phyloP scores from a whole-genome alignment of 192 early-diverging fungal species.

The Podochytrium sp. region DNA sequence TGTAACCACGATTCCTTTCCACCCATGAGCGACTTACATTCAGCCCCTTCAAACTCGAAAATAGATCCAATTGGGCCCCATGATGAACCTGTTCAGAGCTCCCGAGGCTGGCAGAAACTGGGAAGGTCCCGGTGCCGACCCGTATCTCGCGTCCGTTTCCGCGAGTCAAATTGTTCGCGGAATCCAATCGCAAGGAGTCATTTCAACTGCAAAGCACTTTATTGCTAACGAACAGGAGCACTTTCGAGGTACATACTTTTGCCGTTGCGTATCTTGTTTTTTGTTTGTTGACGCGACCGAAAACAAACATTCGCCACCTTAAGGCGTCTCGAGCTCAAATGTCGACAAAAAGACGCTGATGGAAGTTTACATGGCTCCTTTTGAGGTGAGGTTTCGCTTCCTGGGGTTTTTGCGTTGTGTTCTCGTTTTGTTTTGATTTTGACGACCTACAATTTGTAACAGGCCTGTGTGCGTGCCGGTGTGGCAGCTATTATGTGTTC shows the following conservation, averaged over 20 bases:
- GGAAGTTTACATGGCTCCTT: constrained; percentile 66
- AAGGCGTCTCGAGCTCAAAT: constrained; percentile 15
- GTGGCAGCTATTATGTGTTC: constrained; percentile 38
- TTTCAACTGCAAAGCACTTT: constrained; percentile 36
- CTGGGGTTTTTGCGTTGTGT: neutral
- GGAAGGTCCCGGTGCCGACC: constrained; percentile 33
- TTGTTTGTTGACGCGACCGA: no score
- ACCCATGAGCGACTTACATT: neutral
- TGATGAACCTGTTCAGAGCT: constrained; percentile 39
- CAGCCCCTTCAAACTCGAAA: neutral
- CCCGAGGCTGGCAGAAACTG: constrained; percentile 40
- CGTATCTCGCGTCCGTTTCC: constrained; percentile 29
- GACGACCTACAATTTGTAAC: neutral
- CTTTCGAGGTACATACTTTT: no score
- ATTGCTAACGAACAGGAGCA: constrained; percentile 56
- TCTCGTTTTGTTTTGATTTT: neutral
- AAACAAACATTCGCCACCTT: no score
- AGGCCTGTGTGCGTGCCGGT: constrained; percentile 25
- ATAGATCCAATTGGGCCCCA: constrained; percentile 33
- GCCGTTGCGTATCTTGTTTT: no score
- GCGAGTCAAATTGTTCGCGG: constrained; percentile 18
- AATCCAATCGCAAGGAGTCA: constrained; percentile 33
- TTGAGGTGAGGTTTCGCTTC: constrained; percentile 42
- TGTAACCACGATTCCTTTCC: neutral
- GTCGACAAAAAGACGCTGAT: constrained; percentile 61